A percentile compares a stretch with the other conserved stretches of the same genome.
These are phyloP conservation scores for Zygosaccharomyces bisporus DNA, from an alignment of 805 yeast species.

Conservation along the genomic window DNA sequence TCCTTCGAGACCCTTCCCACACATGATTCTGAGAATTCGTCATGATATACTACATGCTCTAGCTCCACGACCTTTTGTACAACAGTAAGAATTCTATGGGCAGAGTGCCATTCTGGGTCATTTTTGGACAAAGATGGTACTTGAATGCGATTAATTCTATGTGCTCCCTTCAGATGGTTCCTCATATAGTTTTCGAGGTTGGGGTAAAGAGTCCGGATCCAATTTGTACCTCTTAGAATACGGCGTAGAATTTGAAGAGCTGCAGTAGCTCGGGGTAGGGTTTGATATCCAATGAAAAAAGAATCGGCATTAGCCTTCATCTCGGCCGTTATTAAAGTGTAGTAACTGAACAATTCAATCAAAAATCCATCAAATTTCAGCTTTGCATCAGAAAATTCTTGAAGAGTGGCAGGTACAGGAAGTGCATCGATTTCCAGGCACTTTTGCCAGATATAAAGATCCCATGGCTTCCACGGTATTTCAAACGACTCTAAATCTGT, in stretches of 20 bases:
- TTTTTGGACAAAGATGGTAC: neutral
- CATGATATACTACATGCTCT: constrained; percentile 14
- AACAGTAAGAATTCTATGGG: constrained; percentile 2
- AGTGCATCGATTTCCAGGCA: constrained; percentile 11
- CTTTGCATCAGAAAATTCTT: constrained; percentile 16
- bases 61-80: constrained; percentile 11
- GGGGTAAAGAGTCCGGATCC: constrained; percentile 20
- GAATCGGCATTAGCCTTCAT: constrained; percentile 16
- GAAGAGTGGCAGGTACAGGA: constrained; percentile 10
- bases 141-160: neutral
- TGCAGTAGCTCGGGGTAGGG: constrained; percentile 12
- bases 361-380: constrained; percentile 22
- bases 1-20: constrained; percentile 10
- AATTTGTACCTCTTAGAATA: constrained; percentile 17
- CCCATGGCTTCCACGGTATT: constrained; percentile 20
- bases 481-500: neutral
- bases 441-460: constrained; percentile 21
- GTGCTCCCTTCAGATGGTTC: neutral
- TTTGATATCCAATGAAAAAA: neutral
- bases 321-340: constrained; percentile 19
- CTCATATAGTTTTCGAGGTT: constrained; percentile 9
- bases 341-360: constrained; percentile 16
- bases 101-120: neutral
- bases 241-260: constrained; percentile 14
- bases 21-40: constrained; percentile 9